Base-by-base conservation (phyloP, 257 asterid species). In the Rauvolfia tetraphylla region DNA sequence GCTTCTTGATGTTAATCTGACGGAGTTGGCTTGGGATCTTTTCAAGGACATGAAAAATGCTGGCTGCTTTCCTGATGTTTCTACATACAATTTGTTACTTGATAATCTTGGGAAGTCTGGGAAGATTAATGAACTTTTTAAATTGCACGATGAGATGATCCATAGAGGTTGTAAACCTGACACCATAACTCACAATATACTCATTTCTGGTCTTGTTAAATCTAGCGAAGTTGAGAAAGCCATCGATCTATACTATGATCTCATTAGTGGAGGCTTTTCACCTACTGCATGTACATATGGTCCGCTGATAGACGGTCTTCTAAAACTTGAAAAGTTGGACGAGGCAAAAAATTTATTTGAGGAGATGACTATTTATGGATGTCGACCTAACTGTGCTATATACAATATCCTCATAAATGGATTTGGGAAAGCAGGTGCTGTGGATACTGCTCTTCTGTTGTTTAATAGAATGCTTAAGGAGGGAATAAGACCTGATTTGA, bases 231-330 rank as follows among this genome's bases (percentile, higher is more conserved):
- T 92, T 67, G 93, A 86, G 77, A 85, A 84, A 81, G 98, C 98
- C 70, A 53, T 94, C 73, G 91, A 89, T 79, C 76, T 92, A 18
- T 94, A 89, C 81, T 90, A 87, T 76, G 96, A 88, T 87, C 91
- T 94, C 20, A 69, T 94, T 73, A 90, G 96, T 71, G 89, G 83
- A 57, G 98, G 95, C 63, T 91, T 94, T 82, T 86, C 89, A 71
- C 97, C 98, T 54, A 92, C 98, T 69, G 97, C 98, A 44, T 89
- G 92, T 83, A 92, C 98, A 29, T 95, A 95, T 81, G 98, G 98
- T 81, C 98, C 98, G 56, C 95, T 95, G 58, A 82, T 95, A 56
- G 95, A 91, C 77, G 98, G 98, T 54, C 93, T 90, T 70, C 76
- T 89, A 84, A 95, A 92, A 86, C 84, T 82, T 78, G 83, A 78